A percentile compares a stretch with the other conserved stretches of the same genome.
phyloP scores from a whole-genome alignment of 108 stramenopile species.

The Pseudonitzschia multiseries region DNA sequence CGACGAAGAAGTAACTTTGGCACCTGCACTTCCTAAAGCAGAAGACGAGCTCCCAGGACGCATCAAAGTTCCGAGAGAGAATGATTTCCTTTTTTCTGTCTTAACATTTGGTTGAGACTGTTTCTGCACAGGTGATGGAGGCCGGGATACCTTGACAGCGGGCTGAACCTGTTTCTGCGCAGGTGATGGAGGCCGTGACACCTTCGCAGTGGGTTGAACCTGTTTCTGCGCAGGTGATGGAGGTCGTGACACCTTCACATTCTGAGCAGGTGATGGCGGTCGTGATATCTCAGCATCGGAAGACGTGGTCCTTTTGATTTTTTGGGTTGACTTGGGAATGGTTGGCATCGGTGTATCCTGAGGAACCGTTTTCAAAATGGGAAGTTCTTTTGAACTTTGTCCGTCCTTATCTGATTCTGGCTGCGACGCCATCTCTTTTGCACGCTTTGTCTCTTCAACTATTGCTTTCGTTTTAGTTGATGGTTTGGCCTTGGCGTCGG shows the following conservation, averaged over 20 bases:
- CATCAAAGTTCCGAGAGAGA: conserved; percentile 37
- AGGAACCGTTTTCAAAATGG: not conserved
- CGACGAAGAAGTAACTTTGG: conserved; percentile 4
- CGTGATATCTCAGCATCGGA: no score
- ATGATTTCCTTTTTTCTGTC: conserved; percentile 25
- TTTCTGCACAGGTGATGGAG: not conserved
- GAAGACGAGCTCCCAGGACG: conserved; percentile 16
- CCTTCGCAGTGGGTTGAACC: no score
- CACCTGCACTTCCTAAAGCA: conserved; percentile 6
- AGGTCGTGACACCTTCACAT: no score
- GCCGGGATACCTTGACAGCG: not conserved
- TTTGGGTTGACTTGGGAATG: no score
- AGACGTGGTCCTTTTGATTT: no score
- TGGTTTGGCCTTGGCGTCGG: not conserved
- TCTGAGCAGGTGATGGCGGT: no score
- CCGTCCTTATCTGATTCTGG: conserved; percentile 2
- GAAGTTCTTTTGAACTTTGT: not conserved
- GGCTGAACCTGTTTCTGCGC: no score
- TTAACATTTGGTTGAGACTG: not conserved
- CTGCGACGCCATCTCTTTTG: not conserved
- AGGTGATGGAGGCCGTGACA: no score
- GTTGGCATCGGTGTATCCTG: no score
- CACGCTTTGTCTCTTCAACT: not conserved
- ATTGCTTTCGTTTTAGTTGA: not conserved
- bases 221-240: no score